Percentiles rank a stretch among this genome's conserved stretches.
Evolutionary conservation across 495 filamentous ascomycete species (phyloP).

Genomic region (Evansstolkia leycettana): DNA sequence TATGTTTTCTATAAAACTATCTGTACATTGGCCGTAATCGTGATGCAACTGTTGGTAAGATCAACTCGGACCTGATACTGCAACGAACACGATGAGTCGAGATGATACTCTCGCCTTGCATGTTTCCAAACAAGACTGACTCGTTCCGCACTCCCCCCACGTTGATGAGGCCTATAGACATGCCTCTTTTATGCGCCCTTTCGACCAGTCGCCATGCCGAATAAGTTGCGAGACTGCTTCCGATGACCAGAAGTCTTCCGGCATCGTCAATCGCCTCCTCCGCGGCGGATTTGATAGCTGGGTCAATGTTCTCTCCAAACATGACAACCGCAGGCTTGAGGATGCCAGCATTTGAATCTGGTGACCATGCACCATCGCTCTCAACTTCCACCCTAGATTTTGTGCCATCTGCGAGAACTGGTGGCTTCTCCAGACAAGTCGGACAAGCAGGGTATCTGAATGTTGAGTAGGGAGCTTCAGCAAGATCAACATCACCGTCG

Average conservation of each 20-base stretch:
- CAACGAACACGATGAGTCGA: conserved; percentile 21
- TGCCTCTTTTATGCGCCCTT: conserved; percentile 64
- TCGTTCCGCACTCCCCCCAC: conserved; percentile 76
- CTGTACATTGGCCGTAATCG: conserved; percentile 13
- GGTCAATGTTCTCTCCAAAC: conserved; percentile 83
- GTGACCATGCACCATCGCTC: conserved; percentile 64
- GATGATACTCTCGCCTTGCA: conserved; percentile 11
- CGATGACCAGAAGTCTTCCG: conserved; percentile 62
- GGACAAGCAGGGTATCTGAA: conserved; percentile 91
- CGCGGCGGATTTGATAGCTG: conserved; percentile 55
- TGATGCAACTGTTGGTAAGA: conserved; percentile 24
- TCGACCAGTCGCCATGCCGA: conserved; percentile 87
- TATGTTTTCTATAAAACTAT: neutral
- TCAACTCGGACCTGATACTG: conserved; percentile 22
- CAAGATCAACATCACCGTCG: conserved; percentile 91
- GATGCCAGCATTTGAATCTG: conserved; percentile 59
- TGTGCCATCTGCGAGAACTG: conserved; percentile 42
- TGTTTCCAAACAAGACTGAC: conserved; percentile 47
- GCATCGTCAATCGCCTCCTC: conserved; percentile 70
- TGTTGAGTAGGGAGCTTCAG: conserved; percentile 70
- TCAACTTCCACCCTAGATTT: conserved; percentile 56
- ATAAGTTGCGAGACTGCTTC: conserved; percentile 85
- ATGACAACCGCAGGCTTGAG: conserved; percentile 87
- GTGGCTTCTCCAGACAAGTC: conserved; percentile 58
- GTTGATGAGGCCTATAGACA: conserved; percentile 78